Conservation (phyloP, 345 rosid species). For the Crucihimalaya himalaica region DNA sequence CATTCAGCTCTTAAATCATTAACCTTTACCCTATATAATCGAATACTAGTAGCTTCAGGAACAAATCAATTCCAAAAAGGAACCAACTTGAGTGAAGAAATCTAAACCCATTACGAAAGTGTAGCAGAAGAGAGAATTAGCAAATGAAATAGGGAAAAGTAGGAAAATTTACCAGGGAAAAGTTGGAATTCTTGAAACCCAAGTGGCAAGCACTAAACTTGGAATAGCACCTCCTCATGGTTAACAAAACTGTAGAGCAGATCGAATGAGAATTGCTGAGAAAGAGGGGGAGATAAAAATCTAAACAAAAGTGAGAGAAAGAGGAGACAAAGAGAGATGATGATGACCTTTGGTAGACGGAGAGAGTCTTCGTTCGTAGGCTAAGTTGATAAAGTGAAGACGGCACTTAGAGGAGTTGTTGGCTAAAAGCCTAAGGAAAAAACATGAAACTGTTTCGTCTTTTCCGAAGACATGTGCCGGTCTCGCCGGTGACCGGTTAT, state of each 20-base stretch:
- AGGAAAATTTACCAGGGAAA: conserved; percentile 32
- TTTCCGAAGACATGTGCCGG: conserved; percentile 13
- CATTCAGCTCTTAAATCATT: not conserved
- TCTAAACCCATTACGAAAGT: not conserved
- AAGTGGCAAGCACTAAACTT: conserved; percentile 28
- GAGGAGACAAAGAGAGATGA: not conserved
- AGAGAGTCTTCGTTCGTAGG: not conserved
- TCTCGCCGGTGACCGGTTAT: conserved; percentile 26
- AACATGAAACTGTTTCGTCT: not conserved
- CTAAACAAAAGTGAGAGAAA: not conserved
- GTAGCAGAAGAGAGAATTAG: not conserved
- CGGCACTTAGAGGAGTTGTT: not conserved
- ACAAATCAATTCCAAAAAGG: not conserved
- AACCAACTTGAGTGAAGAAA: conserved; percentile 16
- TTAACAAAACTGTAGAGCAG: conserved; percentile 25
- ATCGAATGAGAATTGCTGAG: conserved; percentile 14
- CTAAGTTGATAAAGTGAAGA: conserved; percentile 19
- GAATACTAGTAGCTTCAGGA: too few relatives aligned
- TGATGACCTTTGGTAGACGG: conserved; percentile 31
- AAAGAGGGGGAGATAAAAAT: not conserved
- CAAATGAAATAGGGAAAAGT: not conserved
- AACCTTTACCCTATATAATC: not conserved
- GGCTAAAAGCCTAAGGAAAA: not conserved
- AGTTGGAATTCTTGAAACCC: conserved; percentile 38
- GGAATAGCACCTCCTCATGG: conserved; percentile 44